Evolutionary conservation across 768 basidiomycete genomes (phyloP).

Genomic region (Bullera alba): DNA sequence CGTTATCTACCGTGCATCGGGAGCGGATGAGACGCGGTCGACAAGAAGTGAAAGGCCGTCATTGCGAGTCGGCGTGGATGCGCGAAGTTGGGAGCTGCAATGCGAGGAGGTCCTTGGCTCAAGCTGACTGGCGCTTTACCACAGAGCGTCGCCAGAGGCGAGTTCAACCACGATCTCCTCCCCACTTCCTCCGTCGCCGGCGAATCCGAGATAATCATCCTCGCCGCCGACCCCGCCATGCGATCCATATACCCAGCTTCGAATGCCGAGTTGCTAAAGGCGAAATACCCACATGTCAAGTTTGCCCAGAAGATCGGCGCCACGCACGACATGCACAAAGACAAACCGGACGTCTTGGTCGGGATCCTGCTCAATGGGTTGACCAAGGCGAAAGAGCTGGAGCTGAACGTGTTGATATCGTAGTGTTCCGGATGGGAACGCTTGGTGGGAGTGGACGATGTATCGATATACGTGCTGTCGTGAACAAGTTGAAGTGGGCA

Average conservation of each 20-base stretch:
- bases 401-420: too few relatives aligned
- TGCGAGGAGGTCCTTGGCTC: too few relatives aligned
- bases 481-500: too few relatives aligned
- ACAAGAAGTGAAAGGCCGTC: too few relatives aligned
- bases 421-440: too few relatives aligned
- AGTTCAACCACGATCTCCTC: slow-evolving; percentile 6
- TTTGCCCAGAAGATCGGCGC: slow-evolving; percentile 5
- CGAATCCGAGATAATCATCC: slow-evolving; percentile 12
- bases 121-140: too few relatives aligned
- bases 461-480: too few relatives aligned
- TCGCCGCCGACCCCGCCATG: slow-evolving; percentile 10
- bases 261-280: slow-evolving; percentile 6
- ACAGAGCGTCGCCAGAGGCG: slow-evolving; percentile 5
- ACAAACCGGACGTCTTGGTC: slow-evolving; percentile 9
- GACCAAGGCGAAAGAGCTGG: slow-evolving; percentile 1
- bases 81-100: too few relatives aligned
- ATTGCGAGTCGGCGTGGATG: slow-evolving; percentile 8
- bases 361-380: slow-evolving; percentile 10
- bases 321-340: slow-evolving; percentile 22
- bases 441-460: too few relatives aligned
- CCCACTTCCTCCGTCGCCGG: not conserved
- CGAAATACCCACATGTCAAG: slow-evolving; percentile 13
- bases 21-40: too few relatives aligned
- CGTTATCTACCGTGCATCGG: too few relatives aligned
- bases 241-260: slow-evolving; percentile 8